Evolutionary conservation across 2,329 filamentous ascomycete genomes (phyloP).

Genomic region (Dryadomyces quercus-mongolicae): DNA sequence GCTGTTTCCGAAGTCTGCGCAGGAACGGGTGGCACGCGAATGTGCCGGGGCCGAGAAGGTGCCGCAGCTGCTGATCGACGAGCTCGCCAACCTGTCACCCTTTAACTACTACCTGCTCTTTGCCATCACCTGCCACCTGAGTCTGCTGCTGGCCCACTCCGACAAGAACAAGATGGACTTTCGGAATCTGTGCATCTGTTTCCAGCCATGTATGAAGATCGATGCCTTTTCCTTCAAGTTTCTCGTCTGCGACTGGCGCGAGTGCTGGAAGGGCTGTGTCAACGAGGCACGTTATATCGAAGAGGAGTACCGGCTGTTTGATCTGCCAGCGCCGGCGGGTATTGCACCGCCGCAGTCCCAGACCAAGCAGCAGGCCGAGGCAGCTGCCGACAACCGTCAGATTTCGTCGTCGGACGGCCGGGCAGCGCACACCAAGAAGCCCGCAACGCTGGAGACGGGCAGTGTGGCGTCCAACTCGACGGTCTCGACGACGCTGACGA

Average conservation of each 20-base stretch:
- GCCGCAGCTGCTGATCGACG: conserved; percentile 72
- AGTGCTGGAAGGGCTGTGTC: conserved; percentile 94
- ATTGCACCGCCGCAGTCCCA: conserved; percentile 18
- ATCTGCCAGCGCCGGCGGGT: conserved; percentile 42
- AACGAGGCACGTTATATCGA: conserved; percentile 73
- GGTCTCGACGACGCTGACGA: conserved; percentile 33
- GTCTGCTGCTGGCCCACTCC: conserved; percentile 77
- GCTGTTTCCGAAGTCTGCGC: conserved; percentile 74
- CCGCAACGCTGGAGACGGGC: conserved; percentile 26
- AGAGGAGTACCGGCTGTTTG: conserved; percentile 50
- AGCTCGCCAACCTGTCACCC: conserved; percentile 84
- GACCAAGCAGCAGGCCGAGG: not conserved
- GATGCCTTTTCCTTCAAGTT: conserved; percentile 94
- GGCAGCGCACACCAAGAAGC: conserved; percentile 27
- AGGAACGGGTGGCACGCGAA: conserved; percentile 68
- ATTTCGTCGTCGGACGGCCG: conserved; percentile 52
- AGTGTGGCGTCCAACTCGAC: conserved; percentile 31
- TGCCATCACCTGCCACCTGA: conserved; percentile 92
- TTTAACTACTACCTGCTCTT: conserved; percentile 98
- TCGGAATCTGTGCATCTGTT: conserved; percentile 89
- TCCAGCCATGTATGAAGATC: conserved; percentile 93
- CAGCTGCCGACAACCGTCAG: conserved; percentile 36
- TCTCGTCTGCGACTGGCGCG: conserved; percentile 86
- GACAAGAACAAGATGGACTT: conserved; percentile 99
- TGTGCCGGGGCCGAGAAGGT: conserved; percentile 69